Evolutionary conservation across 2,329 filamentous ascomycete genomes (phyloP).

Genomic region (Diaporthe sp.): DNA sequence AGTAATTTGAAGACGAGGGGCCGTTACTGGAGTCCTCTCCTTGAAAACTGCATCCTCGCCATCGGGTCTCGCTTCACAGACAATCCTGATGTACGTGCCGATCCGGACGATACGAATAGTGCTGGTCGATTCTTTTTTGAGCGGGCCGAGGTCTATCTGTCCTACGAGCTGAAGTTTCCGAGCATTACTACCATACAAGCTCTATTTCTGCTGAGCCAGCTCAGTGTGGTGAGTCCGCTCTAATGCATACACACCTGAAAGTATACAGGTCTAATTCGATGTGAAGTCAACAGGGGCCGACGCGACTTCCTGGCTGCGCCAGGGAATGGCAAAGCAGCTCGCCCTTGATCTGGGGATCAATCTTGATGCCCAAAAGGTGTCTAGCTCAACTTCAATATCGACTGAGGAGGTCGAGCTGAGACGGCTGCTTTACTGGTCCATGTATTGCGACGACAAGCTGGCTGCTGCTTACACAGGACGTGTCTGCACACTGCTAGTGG

Average conservation of each 20-base stretch:
- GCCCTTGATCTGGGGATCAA: not conserved
- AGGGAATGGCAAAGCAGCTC: constrained; percentile 2
- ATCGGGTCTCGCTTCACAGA: not conserved
- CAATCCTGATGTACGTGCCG: not conserved
- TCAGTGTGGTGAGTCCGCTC: not conserved
- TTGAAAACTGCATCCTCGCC: not conserved
- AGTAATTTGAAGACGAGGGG: not conserved
- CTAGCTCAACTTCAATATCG: not conserved
- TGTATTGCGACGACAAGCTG: constrained; percentile 4
- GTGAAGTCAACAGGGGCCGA: not conserved
- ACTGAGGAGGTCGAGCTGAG: not conserved
- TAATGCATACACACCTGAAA: not conserved
- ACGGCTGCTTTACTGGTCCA: not conserved
- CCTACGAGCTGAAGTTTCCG: not conserved
- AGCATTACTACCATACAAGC: constrained; percentile 5
- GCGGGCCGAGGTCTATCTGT: not conserved
- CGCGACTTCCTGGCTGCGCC: not conserved
- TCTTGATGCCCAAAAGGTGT: not conserved
- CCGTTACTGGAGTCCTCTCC: constrained; percentile 1
- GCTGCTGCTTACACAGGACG: not conserved
- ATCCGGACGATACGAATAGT: not conserved
- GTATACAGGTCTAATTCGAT: not conserved
- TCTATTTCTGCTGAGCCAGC: not conserved
- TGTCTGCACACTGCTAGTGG: not conserved
- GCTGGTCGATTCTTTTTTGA: not conserved